Evolutionary conservation across 768 basidiomycete species (phyloP).

Genomic region (Lentinula sp.): DNA sequence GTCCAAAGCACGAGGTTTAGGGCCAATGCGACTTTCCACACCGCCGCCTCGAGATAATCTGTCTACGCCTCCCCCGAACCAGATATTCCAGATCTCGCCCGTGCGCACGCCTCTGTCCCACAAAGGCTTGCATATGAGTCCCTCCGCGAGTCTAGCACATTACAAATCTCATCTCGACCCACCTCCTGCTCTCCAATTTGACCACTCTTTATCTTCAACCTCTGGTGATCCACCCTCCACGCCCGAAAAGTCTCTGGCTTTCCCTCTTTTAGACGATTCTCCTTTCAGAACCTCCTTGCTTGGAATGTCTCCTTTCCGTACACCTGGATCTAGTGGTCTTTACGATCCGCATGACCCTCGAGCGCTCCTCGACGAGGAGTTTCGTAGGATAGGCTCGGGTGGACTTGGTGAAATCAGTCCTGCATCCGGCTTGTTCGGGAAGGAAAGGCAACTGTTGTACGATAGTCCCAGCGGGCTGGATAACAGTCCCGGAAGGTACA

Average conservation of each 20-base stretch:
- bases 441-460: constrained; percentile 50
- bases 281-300: constrained; percentile 32
- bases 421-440: constrained; percentile 53
- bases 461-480: constrained; percentile 61
- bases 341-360: constrained; percentile 72
- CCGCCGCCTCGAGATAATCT: constrained; percentile 12
- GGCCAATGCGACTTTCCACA: constrained; percentile 13
- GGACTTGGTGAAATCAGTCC: constrained; percentile 43
- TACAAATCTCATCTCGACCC: constrained; percentile 68
- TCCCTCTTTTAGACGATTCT: constrained; percentile 25
- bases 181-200: constrained; percentile 37
- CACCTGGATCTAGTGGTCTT: constrained; percentile 44
- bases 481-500: constrained; percentile 46
- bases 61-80: constrained; percentile 2
- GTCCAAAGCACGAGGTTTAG: neutral
- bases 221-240: constrained; percentile 29
- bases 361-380: constrained; percentile 64
- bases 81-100: constrained; percentile 43
- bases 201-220: constrained; percentile 30
- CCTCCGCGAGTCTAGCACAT: constrained; percentile 56
- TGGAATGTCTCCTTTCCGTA: constrained; percentile 35
- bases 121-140: constrained; percentile 65
- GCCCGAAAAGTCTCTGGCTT: constrained; percentile 30
- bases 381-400: constrained; percentile 40
- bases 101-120: constrained; percentile 64